Base-by-base conservation (phyloP, 495 filamentous ascomycete species). In the Hypoxylon rickii region DNA sequence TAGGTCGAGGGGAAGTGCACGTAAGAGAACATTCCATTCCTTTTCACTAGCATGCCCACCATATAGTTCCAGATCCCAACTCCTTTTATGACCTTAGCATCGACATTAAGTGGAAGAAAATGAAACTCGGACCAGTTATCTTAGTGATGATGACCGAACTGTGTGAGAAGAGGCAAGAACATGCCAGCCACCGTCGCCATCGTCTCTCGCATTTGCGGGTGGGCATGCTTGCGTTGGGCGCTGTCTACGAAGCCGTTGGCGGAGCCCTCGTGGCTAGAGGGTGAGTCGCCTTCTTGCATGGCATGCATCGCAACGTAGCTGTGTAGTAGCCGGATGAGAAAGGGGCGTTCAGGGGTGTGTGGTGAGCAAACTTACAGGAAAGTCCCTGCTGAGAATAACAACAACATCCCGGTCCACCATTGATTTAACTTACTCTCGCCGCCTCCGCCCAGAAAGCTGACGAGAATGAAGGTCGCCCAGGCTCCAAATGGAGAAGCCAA, bases 291-390 rank as follows among this genome's bases (percentile, higher is more conserved):
- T 63, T 96, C 91, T 67, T 93, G 90, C 91, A 97, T 96, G 2
- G 92, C 90, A 67, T 98, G 94, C 93, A 97, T 96, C 1, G 94
- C 95, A 20, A 98, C 94, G 66, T 98, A 97, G 67, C 92, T 96
- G 47, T n/a, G n/a, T n/a, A 8, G 21, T 51, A 32, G 8, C 44
- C 72, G 52, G 69, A 55, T 58, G 36, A 37, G 51, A 33, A 20
- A 40, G 34, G 6, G 7, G 47, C 11, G 37, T 37, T 11, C 19
- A 38, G 18, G 18, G 11, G 7, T 0, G 26, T 16, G 3, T 44
- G 12, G 4, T 6, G 12, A 37, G 21, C 33, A 49, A 7, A 80
- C 89, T 81, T 73, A 96, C 90, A 98, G 75, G 69, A 98, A 98
- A 2, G 94, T 98, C 12, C 94, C 94, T 1, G 86, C 94, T 11